Evolutionary conservation across 371 early-diverging fungal species (phyloP), one percentile per base, ranked within the genome.

Genomic region (Smittium culicis): DNA sequence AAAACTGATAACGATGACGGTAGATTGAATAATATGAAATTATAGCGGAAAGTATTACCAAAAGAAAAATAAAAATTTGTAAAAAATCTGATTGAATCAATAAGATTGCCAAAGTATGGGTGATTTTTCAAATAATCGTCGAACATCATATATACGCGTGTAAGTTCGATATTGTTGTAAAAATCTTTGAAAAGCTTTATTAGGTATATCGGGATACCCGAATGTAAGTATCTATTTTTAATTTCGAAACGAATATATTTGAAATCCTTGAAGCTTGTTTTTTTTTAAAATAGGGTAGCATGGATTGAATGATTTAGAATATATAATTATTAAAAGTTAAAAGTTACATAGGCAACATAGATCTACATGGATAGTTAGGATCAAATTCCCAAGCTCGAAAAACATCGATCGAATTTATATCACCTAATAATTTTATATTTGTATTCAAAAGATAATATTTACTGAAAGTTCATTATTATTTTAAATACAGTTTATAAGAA

Each of bases 261-360:
- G n/a, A n/a, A n/a, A n/a, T n/a, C n/a, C n/a, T n/a, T n/a, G n/a
- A n/a, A n/a, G n/a, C n/a, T n/a, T n/a, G n/a, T n/a, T n/a, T n/a
- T n/a, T n/a, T n/a, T n/a, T n/a, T n/a, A 45, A 8, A 45, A 45
- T 45, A 45, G 20, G 20, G 20, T 45, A 45, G 14, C 8, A 45
- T 14, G 20, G 45, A 45, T 45, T 45, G 45, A 45, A 45, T 8
- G 14, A 45, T 45, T 8, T 14, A 14, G 45, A 14, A 45, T 45
- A 14, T 45, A 45, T 45, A 8, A 14, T 14, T 14, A 14, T 14
- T 8, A 45, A 67, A 81, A 81, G 1, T 80, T 73, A 14, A 67
- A 61, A 0, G 63, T 59, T 28, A 61, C 45, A 0, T 72, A 56
- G 0, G 75, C 62, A 1, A 68, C 17, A 29, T 54, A 55, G 63